Evolutionary conservation across 176 grass and related monocot genomes (phyloP).

Genomic region (maize (Zea mays)): DNA sequence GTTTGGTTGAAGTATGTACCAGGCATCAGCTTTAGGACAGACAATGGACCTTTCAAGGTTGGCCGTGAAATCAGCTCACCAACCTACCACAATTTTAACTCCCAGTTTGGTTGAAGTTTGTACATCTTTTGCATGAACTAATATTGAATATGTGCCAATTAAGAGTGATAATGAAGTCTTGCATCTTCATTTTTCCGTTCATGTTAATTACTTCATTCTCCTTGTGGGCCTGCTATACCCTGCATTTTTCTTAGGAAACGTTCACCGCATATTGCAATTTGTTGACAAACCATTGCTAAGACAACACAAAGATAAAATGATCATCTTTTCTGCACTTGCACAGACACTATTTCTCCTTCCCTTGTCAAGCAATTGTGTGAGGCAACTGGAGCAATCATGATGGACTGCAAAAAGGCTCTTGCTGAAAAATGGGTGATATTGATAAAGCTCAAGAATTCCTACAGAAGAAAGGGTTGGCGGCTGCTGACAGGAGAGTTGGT

Average conservation of each 20-base stretch:
- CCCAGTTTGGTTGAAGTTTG: too few relatives aligned
- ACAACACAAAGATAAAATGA: slow-evolving; percentile 42
- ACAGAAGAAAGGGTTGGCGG: slow-evolving; percentile 81
- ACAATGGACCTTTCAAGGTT: too few relatives aligned
- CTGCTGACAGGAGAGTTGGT: slow-evolving; percentile 91
- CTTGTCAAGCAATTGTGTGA: slow-evolving; percentile 98
- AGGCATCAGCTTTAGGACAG: too few relatives aligned
- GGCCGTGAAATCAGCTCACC: too few relatives aligned
- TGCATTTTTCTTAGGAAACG: slow-evolving; percentile 18
- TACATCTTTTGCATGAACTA: too few relatives aligned
- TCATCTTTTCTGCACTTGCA: slow-evolving; percentile 42
- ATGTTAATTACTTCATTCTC: slow-evolving; percentile 2
- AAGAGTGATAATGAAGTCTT: neutral
- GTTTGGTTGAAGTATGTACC: too few relatives aligned
- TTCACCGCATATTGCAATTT: slow-evolving; percentile 22
- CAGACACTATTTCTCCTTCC: slow-evolving; percentile 78
- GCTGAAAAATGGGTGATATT: slow-evolving; percentile 36
- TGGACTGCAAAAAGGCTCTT: slow-evolving; percentile 99
- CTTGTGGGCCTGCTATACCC: neutral
- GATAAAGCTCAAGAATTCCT: slow-evolving; percentile 74
- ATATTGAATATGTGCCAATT: slow-evolving; percentile 20
- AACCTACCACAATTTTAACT: too few relatives aligned
- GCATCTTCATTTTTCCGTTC: neutral
- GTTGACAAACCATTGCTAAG: slow-evolving; percentile 34
- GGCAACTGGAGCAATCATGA: slow-evolving; percentile 94